Percentiles rank a stretch among this genome's conserved stretches.
These are phyloP conservation scores for Cercospora canescens DNA, from an alignment of 2,329 filamentous ascomycete species.

Conservation along the genomic window DNA sequence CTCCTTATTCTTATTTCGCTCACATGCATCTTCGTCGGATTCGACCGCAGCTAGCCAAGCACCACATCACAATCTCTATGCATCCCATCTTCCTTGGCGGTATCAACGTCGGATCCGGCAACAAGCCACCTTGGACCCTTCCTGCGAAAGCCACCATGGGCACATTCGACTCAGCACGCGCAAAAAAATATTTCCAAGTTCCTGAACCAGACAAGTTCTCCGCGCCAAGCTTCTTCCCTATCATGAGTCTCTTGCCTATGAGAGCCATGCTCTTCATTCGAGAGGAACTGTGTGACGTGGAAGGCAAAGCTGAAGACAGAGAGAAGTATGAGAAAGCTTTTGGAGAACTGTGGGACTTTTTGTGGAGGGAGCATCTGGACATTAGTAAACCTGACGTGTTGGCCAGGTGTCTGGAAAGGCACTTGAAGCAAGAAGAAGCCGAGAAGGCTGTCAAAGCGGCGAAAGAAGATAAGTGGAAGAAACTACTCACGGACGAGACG, in stretches of 20 bases:
- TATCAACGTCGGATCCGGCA: constrained; percentile 51
- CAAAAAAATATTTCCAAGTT: constrained; percentile 52
- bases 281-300: constrained; percentile 42
- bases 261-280: constrained; percentile 63
- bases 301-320: constrained; percentile 29
- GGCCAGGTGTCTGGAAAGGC: constrained; percentile 40
- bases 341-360: constrained; percentile 56
- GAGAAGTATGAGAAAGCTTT: constrained; percentile 56
- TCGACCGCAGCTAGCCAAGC: constrained; percentile 11
- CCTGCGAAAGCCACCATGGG: constrained; percentile 66
- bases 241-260: constrained; percentile 50
- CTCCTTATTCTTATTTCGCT: constrained; percentile 17
- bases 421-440: constrained; percentile 46
- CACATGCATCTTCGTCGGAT: constrained; percentile 17
- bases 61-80: constrained; percentile 40
- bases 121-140: constrained; percentile 72
- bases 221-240: constrained; percentile 55
- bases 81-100: constrained; percentile 67
- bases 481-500: constrained; percentile 26
- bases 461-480: constrained; percentile 35
- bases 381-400: constrained; percentile 61
- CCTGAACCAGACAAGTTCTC: constrained; percentile 10
- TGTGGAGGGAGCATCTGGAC: constrained; percentile 64
- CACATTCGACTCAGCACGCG: constrained; percentile 49
- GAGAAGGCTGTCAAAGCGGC: constrained; percentile 25